These are phyloP conservation scores for Penicillium sp. DNA, from an alignment of 2,329 filamentous ascomycete species.

Conservation along the genomic window DNA sequence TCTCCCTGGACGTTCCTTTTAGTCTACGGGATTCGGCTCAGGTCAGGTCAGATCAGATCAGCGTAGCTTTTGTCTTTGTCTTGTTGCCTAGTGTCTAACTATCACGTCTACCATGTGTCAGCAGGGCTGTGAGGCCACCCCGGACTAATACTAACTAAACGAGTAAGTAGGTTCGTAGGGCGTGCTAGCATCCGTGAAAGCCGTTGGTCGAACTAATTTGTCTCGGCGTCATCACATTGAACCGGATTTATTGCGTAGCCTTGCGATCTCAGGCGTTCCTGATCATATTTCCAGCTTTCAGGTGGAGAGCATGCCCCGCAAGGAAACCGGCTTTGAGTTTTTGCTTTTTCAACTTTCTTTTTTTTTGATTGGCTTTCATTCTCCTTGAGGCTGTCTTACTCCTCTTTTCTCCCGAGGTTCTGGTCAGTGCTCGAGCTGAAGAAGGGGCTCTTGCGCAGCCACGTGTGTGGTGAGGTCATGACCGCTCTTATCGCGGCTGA, in stretches of 20 bases:
- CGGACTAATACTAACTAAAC: background rate
- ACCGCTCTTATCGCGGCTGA: slow-evolving; percentile 1
- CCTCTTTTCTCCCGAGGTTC: background rate
- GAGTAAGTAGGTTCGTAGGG: background rate
- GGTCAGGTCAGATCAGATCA: background rate
- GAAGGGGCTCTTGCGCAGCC: slow-evolving; percentile 3
- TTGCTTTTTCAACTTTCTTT: background rate
- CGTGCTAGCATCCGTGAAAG: background rate
- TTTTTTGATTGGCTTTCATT: background rate
- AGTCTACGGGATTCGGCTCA: background rate
- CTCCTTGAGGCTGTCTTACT: background rate
- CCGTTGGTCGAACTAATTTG: background rate
- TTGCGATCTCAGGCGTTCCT: background rate
- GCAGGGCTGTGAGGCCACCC: background rate
- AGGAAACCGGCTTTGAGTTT: background rate
- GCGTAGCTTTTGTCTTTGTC: background rate
- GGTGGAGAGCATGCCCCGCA: background rate
- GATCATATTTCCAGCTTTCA: background rate
- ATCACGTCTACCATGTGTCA: background rate
- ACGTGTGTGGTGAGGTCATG: slow-evolving; percentile 1
- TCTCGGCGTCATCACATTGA: slow-evolving; percentile 1
- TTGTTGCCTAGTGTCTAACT: background rate
- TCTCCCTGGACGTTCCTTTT: background rate
- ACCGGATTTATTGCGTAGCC: background rate
- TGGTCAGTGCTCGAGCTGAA: background rate